phyloP scores from a whole-genome alignment of 495 filamentous ascomycete genomes.

The Chaetomidium leptoderma region DNA sequence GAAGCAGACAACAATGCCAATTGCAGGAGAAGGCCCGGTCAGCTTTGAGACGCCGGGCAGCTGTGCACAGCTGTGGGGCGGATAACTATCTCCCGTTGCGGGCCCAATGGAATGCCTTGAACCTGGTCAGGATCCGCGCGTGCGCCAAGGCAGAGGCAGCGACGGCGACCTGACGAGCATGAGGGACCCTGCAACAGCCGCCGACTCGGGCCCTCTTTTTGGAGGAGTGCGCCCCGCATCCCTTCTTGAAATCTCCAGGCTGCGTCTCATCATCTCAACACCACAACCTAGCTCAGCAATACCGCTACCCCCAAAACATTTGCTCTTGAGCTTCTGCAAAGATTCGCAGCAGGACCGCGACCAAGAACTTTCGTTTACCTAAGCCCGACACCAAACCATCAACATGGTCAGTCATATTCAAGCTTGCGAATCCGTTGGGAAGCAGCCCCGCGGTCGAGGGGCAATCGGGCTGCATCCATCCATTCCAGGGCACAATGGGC shows the following conservation, averaged over 20 bases:
- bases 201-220: constrained; percentile 7
- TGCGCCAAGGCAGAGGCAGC: not conserved
- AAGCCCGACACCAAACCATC: not conserved
- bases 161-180: not conserved
- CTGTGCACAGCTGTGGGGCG: constrained; percentile 5
- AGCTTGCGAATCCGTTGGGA: not conserved
- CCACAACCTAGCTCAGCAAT: constrained; percentile 15
- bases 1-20: constrained; percentile 16
- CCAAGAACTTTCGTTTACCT: not conserved
- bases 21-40: not conserved
- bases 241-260: constrained; percentile 24
- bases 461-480: constrained; percentile 12
- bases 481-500: constrained; percentile 15
- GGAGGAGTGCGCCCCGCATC: constrained; percentile 19
- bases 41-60: not conserved
- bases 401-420: constrained; percentile 17
- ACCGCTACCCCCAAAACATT: constrained; percentile 11
- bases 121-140: not conserved
- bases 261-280: constrained; percentile 22
- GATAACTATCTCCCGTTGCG: not conserved
- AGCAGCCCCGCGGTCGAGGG: constrained; percentile 31
- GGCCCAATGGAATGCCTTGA: not conserved
- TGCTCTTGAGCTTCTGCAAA: constrained; percentile 9
- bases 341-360: not conserved
- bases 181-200: constrained; percentile 3